A percentile compares a stretch with the other conserved stretches of the same genome.
phyloP scores from a whole-genome alignment of 257 asterid genomes.

The Gynochthodes officinalis region DNA sequence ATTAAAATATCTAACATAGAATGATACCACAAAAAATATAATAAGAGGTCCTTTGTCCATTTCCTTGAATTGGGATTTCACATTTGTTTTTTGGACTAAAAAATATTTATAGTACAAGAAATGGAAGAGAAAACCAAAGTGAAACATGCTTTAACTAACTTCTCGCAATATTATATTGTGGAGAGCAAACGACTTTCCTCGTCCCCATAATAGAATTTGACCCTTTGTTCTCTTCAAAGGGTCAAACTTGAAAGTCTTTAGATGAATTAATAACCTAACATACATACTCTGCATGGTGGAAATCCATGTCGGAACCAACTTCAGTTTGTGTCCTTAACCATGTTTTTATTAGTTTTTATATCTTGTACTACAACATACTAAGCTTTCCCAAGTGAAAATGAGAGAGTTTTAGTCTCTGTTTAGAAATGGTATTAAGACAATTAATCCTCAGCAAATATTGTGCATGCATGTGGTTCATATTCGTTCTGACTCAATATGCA shows the following conservation, averaged over 20 bases:
- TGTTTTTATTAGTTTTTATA: background rate
- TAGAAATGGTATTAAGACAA: too few species aligned
- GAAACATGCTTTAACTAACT: slow-evolving; percentile 52
- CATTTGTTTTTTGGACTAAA: background rate
- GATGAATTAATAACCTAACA: slow-evolving; percentile 28
- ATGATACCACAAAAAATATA: too few species aligned
- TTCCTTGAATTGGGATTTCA: too few species aligned
- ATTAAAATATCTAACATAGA: too few species aligned
- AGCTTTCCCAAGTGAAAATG: too few species aligned
- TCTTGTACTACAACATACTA: too few species aligned
- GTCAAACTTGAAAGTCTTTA: background rate
- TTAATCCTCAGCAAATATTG: too few species aligned
- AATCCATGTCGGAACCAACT: slow-evolving; percentile 25
- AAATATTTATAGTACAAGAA: background rate
- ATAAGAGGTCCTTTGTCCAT: background rate
- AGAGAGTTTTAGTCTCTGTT: too few species aligned
- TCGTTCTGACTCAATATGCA: too few species aligned
- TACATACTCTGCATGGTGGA: slow-evolving; percentile 18
- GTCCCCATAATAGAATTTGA: slow-evolving; percentile 24
- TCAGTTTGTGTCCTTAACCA: background rate
- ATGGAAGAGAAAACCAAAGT: background rate
- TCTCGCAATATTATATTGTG: slow-evolving; percentile 18
- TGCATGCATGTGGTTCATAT: too few species aligned
- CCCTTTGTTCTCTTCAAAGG: slow-evolving; percentile 59
- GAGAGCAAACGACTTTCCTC: slow-evolving; percentile 23